Percentiles rank a stretch among this genome's conserved stretches.
phyloP scores from a whole-genome alignment of 768 basidiomycete species.

The Rhizopogon rudus region DNA sequence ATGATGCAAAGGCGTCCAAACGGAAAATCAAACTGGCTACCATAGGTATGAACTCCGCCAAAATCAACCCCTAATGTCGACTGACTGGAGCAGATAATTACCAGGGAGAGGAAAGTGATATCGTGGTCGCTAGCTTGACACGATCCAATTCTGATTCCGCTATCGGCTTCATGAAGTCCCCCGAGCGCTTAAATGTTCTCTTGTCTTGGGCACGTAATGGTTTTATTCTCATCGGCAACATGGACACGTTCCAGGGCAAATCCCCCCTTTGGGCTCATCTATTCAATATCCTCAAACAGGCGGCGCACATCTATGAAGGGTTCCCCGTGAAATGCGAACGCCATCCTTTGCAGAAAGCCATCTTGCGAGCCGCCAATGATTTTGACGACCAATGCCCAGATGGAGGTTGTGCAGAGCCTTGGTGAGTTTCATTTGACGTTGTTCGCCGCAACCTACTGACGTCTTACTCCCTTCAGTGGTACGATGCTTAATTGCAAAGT shows the following conservation, averaged over 20 bases:
- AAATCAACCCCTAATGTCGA: not conserved
- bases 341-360: conserved; percentile 36
- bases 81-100: conserved; percentile 48
- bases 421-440: conserved; percentile 32
- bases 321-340: conserved; percentile 52
- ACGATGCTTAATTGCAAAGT: conserved; percentile 39
- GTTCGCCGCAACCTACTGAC: not conserved
- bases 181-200: conserved; percentile 61
- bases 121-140: conserved; percentile 53
- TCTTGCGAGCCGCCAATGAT: conserved; percentile 35
- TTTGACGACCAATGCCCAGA: conserved; percentile 51
- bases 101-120: conserved; percentile 65
- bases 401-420: conserved; percentile 53
- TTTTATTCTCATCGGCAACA: conserved; percentile 57
- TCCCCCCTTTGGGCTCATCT: conserved; percentile 42
- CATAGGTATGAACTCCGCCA: conserved; percentile 38
- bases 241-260: conserved; percentile 48
- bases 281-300: conserved; percentile 34
- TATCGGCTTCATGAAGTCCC: conserved; percentile 62
- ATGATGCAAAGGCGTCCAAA: conserved; percentile 37
- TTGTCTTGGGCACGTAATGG: conserved; percentile 57
- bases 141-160: conserved; percentile 47
- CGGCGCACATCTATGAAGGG: conserved; percentile 47
- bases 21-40: conserved; percentile 49
- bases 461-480: conserved; percentile 28